Evolutionary conservation across 2,329 filamentous ascomycete species (phyloP), one percentile per base, ranked within the genome.

Genomic region (Fusarium bactridioides): DNA sequence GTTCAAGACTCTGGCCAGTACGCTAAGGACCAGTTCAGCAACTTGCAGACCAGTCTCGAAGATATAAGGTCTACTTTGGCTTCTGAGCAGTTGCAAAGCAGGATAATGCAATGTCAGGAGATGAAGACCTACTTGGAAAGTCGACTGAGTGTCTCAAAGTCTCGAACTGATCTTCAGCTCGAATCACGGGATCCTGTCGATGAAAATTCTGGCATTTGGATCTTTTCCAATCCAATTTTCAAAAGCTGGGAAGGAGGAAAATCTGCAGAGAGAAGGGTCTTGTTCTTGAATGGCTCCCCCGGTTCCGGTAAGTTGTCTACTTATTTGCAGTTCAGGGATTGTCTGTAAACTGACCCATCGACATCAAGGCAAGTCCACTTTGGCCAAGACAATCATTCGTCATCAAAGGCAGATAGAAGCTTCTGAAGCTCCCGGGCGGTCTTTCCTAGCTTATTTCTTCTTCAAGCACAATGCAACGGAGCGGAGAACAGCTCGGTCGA

Each of bases 381-480:
- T 65, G 0, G 43, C 63, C 5, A 56, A 38, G 9, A 65, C 21
- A 6, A 16, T 65, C 0, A 43, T 50, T 15, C 37, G 12, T 1
- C 11, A 19, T 7, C 3, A 31, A 1, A 19, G 4, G 1, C 1
- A 1, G 0, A 35, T 21, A 3, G 0, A 23, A 3, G 7, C 31
- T 0, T 9, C 12, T 7, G 5, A 21, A 0, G 2, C 21, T 1
- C 1, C 2, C 0, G 3, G 15, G 1, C 5, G 3, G 4, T 5
- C 1, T 4, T 19, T 13, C 2, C 1, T 62, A 0, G 6, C 9
- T 7, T 44, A 65, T 2, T 65, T 64, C 18, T 59, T 65, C 1
- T 64, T 59, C 29, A 65, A 51, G 0, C 23, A 67, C 4, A 3
- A 58, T 21, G 44, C 18, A 0, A 0, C 3, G 1, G 25, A 51